Base-by-base conservation (phyloP, 1,139 yeast genomes). In the Candida sp. region DNA sequence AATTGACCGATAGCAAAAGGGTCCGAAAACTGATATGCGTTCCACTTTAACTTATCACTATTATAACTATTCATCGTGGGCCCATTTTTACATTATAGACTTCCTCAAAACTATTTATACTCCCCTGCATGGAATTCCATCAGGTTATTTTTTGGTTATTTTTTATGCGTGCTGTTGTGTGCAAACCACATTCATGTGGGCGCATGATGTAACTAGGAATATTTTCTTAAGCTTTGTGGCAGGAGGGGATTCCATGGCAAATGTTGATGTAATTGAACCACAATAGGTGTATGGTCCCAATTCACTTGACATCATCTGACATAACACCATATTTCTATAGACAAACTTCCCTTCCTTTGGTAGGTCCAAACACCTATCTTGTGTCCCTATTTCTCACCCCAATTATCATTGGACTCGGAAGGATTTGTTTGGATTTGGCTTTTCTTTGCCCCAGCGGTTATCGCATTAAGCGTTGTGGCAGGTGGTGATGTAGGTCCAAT, bases 1-100 rank as follows among this genome's bases (percentile, higher is more conserved):
- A 82, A 82, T 21, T 78, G 63, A 23, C 77, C 78, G 2, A 83
- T 76, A 8, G 87, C 84, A 54, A 80, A 81, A 1, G 88, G 88
- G 56, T 82, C 88, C 47, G 77, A 71, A 56, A 80, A 80, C 55
- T 81, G 84, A 58, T 79, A 82, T 2, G 87, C 87, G 47, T 75
- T 79, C 85, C 85, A 80, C 53, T 73, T 80, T 38, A 78, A 63
- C 25, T 67, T 59, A 36, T 77, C 81, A 5, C 75, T 60, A 2
- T 68, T 54, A 56, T 79, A 80, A 8, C 64, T 63, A 8, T 64
- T 63, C 77, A 73, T 75, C 29, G 21, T 41, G 12, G 8, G 19
- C 19, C 19, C 19, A 15, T 15, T 15, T 15, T 15, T 15, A 15
- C 19, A 15, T 15, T 15, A 15, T 15, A 15, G 41, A 35, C 19